Conservation (phyloP, 768 basidiomycete species). For the Pulveroboletus frians region DNA sequence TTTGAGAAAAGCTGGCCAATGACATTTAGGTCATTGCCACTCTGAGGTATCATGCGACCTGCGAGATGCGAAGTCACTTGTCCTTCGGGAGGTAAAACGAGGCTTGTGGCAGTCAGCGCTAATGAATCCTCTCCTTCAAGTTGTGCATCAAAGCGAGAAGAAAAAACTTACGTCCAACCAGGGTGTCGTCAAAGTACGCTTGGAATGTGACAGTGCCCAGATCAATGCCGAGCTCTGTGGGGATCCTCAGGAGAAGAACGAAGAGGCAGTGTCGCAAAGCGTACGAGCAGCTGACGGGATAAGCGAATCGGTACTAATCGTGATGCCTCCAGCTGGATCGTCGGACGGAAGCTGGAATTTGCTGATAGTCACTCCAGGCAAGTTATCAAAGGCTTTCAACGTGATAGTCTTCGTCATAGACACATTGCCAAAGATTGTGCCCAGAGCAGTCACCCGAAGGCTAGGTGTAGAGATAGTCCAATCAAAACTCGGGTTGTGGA, state of each 20-base stretch:
- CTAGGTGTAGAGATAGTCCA: conserved; percentile 68
- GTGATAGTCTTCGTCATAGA: conserved; percentile 53
- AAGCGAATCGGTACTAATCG: conserved; percentile 58
- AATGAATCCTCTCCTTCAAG: conserved; percentile 1
- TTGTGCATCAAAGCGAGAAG: neutral
- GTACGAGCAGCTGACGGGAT: conserved; percentile 64
- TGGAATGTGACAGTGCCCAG: conserved; percentile 62
- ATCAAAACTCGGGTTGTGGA: conserved; percentile 59
- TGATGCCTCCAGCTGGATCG: conserved; percentile 63
- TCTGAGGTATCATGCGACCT: conserved; percentile 63
- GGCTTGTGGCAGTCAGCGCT: conserved; percentile 49
- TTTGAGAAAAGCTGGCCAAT: conserved; percentile 63
- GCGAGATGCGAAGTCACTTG: conserved; percentile 47
- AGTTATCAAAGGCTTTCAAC: conserved; percentile 65
- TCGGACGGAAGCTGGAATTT: conserved; percentile 69
- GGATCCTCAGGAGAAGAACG: conserved; percentile 11
- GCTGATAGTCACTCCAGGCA: conserved; percentile 65
- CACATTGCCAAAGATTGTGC: conserved; percentile 64
- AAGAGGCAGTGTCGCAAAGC: conserved; percentile 26
- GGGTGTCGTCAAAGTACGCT: conserved; percentile 49
- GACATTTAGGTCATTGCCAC: conserved; percentile 44
- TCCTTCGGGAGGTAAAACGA: conserved; percentile 48
- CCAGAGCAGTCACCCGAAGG: conserved; percentile 59
- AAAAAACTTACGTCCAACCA: conserved; percentile 53
- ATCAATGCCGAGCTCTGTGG: conserved; percentile 61